Percentiles rank a stretch among this genome's conserved stretches.
Evolutionary conservation across 257 asterid genomes (phyloP).

Genomic region (Solanum chiquidenum): DNA sequence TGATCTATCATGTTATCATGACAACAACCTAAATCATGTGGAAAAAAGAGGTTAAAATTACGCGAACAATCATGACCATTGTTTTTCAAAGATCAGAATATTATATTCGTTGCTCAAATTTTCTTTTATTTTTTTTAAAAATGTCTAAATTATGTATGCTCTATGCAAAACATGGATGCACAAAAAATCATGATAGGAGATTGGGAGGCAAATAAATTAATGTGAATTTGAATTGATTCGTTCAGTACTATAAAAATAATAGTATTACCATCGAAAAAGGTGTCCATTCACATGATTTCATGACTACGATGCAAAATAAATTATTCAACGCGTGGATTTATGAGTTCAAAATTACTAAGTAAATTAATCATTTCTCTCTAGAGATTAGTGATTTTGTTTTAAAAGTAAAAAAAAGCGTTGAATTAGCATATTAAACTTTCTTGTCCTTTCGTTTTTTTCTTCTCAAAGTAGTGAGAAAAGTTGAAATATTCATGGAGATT

Average conservation of each 20-base stretch:
- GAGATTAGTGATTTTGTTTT: neutral
- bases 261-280: too few species aligned
- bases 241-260: neutral
- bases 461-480: neutral
- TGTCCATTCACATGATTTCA: neutral
- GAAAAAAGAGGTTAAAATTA: neutral
- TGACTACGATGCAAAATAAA: neutral
- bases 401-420: neutral
- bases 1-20: neutral
- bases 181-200: neutral
- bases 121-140: too few species aligned
- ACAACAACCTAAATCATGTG: neutral
- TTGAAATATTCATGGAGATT: neutral
- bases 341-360: neutral
- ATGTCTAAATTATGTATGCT: neutral
- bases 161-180: neutral
- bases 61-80: fast-evolving
- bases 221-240: neutral
- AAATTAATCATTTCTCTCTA: neutral
- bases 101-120: too few species aligned
- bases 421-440: neutral
- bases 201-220: too few species aligned
- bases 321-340: neutral
- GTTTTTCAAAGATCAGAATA: too few species aligned
- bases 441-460: neutral